A percentile compares a stretch with the other conserved stretches of the same genome.
Conservation (phyloP, 2,329 filamentous ascomycete species). For the Byssothecium circinans region DNA sequence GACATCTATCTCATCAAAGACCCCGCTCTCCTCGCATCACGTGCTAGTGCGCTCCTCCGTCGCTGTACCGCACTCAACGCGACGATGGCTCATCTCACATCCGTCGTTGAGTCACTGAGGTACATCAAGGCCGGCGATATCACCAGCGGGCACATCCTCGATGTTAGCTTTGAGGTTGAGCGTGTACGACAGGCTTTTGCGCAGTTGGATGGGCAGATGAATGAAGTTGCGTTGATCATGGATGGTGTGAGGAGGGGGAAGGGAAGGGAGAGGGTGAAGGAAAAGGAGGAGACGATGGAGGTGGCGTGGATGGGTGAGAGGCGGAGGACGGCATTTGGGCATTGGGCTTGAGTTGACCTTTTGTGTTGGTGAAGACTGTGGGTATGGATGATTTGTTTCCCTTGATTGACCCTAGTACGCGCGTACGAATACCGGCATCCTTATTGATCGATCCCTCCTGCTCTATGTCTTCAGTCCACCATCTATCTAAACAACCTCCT, state of each 20-base stretch:
- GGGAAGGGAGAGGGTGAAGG: neutral
- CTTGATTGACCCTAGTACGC: too few species aligned
- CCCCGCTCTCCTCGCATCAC: neutral
- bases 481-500: neutral
- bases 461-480: too few species aligned
- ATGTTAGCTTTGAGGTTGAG: neutral
- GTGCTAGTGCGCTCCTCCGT: neutral
- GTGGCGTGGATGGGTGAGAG: neutral
- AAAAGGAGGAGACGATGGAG: neutral
- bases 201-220: neutral
- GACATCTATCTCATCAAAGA: neutral
- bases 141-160: neutral
- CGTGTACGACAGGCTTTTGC: neutral
- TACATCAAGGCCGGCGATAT: neutral
- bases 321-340: too few species aligned
- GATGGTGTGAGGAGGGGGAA: neutral
- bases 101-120: neutral
- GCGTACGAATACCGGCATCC: too few species aligned
- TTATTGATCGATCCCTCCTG: too few species aligned
- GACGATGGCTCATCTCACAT: neutral
- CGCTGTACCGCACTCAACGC: neutral
- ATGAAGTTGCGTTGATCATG: neutral
- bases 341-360: too few species aligned
- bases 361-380: too few species aligned
- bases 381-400: too few species aligned